Base-by-base conservation (phyloP, 805 yeast genomes). In the Wickerhamomyces strasburgensis region DNA sequence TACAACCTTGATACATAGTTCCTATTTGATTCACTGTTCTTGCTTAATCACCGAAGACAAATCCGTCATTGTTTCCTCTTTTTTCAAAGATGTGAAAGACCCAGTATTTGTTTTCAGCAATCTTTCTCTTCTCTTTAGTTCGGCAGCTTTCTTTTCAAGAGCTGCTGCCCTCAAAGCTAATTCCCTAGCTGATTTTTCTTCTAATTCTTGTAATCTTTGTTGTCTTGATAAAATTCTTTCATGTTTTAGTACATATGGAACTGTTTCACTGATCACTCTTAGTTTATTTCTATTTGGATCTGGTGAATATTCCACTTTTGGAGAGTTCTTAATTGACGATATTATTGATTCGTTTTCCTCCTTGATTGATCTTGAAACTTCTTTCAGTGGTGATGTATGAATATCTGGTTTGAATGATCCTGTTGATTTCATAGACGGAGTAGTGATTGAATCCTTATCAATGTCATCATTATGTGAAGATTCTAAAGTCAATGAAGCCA, bases 241-340 rank as follows among this genome's bases (percentile, higher is more conserved):
- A 57, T 84, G 90, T 55, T 85, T 73, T 44, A 84, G 64, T 24
- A 83, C 81, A 49, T 84, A 84, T n/a, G 94, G 94, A 17, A 84
- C 85, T 2, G 93, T 84, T 54, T 83, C 90, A 29, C 88, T 80
- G 38, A 84, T 78, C 53, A 80, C 84, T 54, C 94, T 70, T 46
- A 84, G 64, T 59, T 82, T 84, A 46, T 70, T 70, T 45, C 85
- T 73, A 35, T 72, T 72, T 29, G 64, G 63, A 25, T 60, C 61
- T 10, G 62, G 55, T 1, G 61, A 48, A 33, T 50, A 52, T 25
- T 52, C 39, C 14, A 56, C 29, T 23, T 54, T 59, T 29, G 67
- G 61, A 14, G 64, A 63, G 39, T 57, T 60, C 42, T 58, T 64
- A 30, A 62, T 60, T 5, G 56, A 49, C 19, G 59, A 56, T 28